Conservation (phyloP, 108 stramenopile species). For the Conticribra guillardii region DNA sequence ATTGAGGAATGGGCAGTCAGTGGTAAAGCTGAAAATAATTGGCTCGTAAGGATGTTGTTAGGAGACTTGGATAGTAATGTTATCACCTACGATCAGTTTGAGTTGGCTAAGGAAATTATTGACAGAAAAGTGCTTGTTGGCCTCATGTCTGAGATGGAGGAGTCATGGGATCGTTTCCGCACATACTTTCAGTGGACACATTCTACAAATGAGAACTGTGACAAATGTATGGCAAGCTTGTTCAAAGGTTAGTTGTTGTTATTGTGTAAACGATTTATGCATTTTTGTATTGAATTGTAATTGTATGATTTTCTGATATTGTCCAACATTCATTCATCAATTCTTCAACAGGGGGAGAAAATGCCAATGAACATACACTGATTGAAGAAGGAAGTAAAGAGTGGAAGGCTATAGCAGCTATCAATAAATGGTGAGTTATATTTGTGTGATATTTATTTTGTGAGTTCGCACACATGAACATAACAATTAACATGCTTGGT, state of each 20-base stretch:
- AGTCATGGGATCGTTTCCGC: background rate
- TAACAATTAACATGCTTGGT: no score
- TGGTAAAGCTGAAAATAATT: background rate
- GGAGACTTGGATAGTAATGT: background rate
- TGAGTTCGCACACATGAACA: no score
- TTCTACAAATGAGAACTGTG: no score
- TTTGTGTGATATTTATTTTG: no score
- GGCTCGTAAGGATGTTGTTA: background rate
- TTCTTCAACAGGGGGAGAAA: background rate
- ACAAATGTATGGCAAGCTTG: no score
- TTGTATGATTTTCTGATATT: background rate
- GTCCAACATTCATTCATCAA: background rate
- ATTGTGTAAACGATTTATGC: no score
- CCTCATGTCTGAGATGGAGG: background rate
- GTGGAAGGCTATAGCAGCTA: background rate
- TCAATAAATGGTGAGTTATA: background rate
- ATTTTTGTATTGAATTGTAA: no score
- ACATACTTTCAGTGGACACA: background rate
- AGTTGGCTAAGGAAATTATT: background rate
- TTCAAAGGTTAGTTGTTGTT: no score
- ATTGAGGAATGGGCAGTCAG: background rate
- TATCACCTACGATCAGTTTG: background rate
- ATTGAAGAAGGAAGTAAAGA: background rate
- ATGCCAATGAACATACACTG: background rate
- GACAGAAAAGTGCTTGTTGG: background rate